Conservation (phyloP, 768 basidiomycete species). For the Hericium coralloides region DNA sequence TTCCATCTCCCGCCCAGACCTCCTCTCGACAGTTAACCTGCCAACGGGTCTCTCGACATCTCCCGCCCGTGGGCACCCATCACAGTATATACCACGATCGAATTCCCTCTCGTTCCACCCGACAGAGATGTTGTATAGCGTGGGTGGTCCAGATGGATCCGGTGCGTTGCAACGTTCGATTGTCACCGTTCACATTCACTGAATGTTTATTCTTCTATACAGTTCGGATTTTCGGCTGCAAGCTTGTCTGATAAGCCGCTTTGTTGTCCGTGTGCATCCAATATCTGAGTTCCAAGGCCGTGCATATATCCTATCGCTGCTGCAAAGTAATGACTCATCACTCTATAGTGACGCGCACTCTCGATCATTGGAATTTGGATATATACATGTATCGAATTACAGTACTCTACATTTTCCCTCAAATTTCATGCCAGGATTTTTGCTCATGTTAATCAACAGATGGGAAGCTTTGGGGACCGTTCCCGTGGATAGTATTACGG, state of each 20-base stretch:
- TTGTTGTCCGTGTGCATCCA: too few relatives aligned
- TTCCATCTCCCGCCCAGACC: slow-evolving; percentile 34
- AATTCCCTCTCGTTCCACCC: slow-evolving; percentile 77
- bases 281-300: too few relatives aligned
- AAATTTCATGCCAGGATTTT: too few relatives aligned
- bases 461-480: too few relatives aligned
- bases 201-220: not conserved
- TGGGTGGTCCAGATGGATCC: slow-evolving; percentile 65
- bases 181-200: not conserved
- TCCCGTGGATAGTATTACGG: too few relatives aligned
- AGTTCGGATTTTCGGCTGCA: slow-evolving; percentile 15
- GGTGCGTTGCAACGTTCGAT: slow-evolving; percentile 17
- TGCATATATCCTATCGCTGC: too few relatives aligned
- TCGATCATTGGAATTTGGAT: too few relatives aligned
- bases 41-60: slow-evolving; percentile 46
- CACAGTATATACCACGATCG: slow-evolving; percentile 50
- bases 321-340: too few relatives aligned
- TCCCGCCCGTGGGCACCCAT: slow-evolving; percentile 47
- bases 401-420: too few relatives aligned
- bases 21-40: slow-evolving; percentile 38
- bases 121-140: slow-evolving; percentile 73
- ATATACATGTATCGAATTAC: too few relatives aligned
- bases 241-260: slow-evolving; percentile 6
- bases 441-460: too few relatives aligned
- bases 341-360: too few relatives aligned